Base-by-base conservation (phyloP, 768 basidiomycete species). In the Lactifluus piperatus region DNA sequence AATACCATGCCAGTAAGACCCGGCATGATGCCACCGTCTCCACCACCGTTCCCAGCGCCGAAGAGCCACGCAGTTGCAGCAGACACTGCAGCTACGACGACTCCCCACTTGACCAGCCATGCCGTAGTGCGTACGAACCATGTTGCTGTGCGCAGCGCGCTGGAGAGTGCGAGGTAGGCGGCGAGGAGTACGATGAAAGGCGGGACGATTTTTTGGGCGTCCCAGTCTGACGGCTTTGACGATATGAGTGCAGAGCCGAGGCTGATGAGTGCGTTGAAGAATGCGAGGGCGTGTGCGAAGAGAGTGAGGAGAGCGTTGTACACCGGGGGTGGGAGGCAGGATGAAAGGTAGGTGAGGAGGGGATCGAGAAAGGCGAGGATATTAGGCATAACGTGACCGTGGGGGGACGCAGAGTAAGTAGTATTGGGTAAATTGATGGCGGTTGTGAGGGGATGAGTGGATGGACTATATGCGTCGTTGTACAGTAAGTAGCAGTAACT, bases 31-130 rank as follows among this genome's bases (percentile, higher is more conserved):
- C 75, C 75, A 51, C 58, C 60, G 34, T 67, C 70, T 16, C 43
- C 22, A 10, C 41, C n/a, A 26, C 62, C 65, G 5, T 70, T 69
- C 26, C 70, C 71, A 13, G 69, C 71, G 13, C 75, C 67, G 41
- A 81, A 70, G 49, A 81, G 71, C 79, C 81, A 88, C 10, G 81
- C 83, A 16, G 72, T 68, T 8, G 75, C 76, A 6, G 78, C 83
- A n/a, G 79, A 76, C 8, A 85, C 65, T 2, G 76, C 70, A 13
- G 75, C 79, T 9, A 88, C 60, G 48, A 92, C 72, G 11, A 75
- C 72, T 24, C 84, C 85, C 89, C 89, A 92, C 71, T 92, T 92
- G 66, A 87, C 68, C 66, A 88, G 78, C 77, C 80, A 89, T 63
- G 89, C 70, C 27, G 72, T 74, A 34, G 80, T 81, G 60, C 86